Conservation (phyloP, 179 eudicot genomes). For the Spergularia azorica region DNA sequence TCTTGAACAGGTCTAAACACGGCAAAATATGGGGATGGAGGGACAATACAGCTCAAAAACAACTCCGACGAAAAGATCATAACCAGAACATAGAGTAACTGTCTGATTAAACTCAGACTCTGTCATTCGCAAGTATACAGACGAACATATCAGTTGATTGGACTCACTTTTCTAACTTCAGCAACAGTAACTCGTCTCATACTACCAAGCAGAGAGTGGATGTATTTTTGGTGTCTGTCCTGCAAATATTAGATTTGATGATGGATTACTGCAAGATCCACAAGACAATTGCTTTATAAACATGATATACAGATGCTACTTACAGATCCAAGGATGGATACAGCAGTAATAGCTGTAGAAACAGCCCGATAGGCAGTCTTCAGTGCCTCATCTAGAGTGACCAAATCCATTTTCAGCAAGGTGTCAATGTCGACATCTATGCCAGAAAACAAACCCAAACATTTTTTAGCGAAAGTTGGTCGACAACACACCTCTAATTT, state of each 20-base stretch:
- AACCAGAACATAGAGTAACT: not conserved
- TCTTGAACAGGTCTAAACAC: slow-evolving; percentile 1
- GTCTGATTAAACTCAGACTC: not conserved
- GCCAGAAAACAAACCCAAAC: slow-evolving; percentile 17
- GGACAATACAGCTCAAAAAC: no score
- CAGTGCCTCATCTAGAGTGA: slow-evolving; percentile 91
- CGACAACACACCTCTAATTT: not conserved
- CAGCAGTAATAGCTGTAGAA: slow-evolving; percentile 63
- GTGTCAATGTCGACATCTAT: slow-evolving; percentile 80
- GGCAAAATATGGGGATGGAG: not conserved
- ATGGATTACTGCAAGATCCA: not conserved
- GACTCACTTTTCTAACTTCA: slow-evolving; percentile 58
- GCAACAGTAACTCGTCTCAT: slow-evolving; percentile 47
- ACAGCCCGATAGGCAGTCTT: slow-evolving; percentile 77
- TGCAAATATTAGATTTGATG: slow-evolving; percentile 36
- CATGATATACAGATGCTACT: slow-evolving; percentile 35
- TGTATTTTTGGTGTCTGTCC: slow-evolving; percentile 59
- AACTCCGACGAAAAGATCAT: not conserved
- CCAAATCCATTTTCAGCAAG: slow-evolving; percentile 78
- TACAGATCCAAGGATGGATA: slow-evolving; percentile 73
- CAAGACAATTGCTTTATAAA: slow-evolving; percentile 19
- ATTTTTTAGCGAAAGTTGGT: not conserved
- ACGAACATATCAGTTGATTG: not conserved
- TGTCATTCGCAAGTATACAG: not conserved
- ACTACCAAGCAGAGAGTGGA: slow-evolving; percentile 39